Evolutionary conservation across 1,139 yeast species (phyloP), one percentile per base, ranked within the genome.

Genomic region (Yamadazyma aaseri): DNA sequence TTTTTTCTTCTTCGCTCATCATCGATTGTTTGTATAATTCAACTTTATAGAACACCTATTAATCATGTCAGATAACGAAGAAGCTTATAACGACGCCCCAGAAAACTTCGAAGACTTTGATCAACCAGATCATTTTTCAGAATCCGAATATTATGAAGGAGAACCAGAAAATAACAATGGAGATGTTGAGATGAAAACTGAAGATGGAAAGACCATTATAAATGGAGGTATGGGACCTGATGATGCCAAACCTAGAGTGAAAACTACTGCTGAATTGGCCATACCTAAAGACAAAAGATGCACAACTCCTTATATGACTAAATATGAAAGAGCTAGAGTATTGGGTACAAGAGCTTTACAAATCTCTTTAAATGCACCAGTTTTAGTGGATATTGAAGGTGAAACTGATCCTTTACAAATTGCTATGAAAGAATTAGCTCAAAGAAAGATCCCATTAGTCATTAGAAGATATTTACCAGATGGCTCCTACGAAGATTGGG

Each of bases 351-450:
- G 98, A 51, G 97, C 98, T 1, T 69, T 92, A 46, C 98, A 92
- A 63, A 92, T 92, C 49, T 86, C 96, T 21, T 86, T 92, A 84
- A 92, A 92, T 57, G 98, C 99, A 1, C 98, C 98, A 2, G 98
- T 92, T 4, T 76, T 92, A 56, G 98, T 94, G 29, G 98, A 94
- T 52, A 78, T 92, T 42, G 99, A 92, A 65, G 98, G 98, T 53
- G 99, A 94, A 61, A 92, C 98, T 6, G 99, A 92, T 60, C 98
- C 99, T n/a, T 71, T 92, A 55, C 96, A 90, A 60, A 92, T 92
- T 42, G 97, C 99, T 41, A 85, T 89, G 89, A 92, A 94, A 63
- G 99, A 92, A 61, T 74, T 92, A 47, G 78, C 95, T 1, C 97
- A 92, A 60, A 83, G 87, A 63, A 92, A 90, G 61, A 89, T 94